Base-by-base conservation (phyloP, 2,329 filamentous ascomycete genomes). In the Xylaria sp. region DNA sequence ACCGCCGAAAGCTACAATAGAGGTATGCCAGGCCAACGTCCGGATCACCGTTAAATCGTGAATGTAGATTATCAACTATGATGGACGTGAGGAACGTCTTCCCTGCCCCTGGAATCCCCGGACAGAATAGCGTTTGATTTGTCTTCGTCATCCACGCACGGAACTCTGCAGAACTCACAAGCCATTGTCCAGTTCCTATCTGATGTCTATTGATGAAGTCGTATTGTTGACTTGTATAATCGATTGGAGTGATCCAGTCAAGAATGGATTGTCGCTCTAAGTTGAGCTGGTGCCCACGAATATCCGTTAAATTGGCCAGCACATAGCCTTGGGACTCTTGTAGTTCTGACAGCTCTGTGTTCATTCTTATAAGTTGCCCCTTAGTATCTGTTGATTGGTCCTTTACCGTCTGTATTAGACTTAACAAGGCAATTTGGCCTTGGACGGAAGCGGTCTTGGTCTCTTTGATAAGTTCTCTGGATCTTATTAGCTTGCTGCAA, bases 71-170 rank as follows among this genome's bases (percentile, higher is more conserved):
- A 3, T 86, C 76, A 0, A 87, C 71, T 0, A 83, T 78, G 13
- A 81, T 79, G 0, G 83, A 79, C 0, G 82, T 74, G 1, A 84
- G 67, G 8, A 85, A 83, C 0, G 84, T 86, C 73, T 86, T 87
- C 0, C 84, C 84, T 0, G 83, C 81, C 10, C 84, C 84, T 1
- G 84, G 84, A 15, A 84, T 83, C 0, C 84, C 84, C 2, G 79
- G 79, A 69, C 83, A 87, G 67, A 84, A 85, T 0, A 87, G 69
- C 0, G 76, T 84, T 23, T 78, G 68, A 0, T 72, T 70, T 0
- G 65, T 5, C 8, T 31, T n/a, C 1, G n/a, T 15, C 18, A 67
- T 7, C 70, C 66, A 73, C 0, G 15, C n/a, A 20, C 41, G 64
- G 28, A 67, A 73, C 3, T 64, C 34, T n/a, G 52, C 8, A 2